Conservation (phyloP, 345 rosid species). For the Mangifera indica region DNA sequence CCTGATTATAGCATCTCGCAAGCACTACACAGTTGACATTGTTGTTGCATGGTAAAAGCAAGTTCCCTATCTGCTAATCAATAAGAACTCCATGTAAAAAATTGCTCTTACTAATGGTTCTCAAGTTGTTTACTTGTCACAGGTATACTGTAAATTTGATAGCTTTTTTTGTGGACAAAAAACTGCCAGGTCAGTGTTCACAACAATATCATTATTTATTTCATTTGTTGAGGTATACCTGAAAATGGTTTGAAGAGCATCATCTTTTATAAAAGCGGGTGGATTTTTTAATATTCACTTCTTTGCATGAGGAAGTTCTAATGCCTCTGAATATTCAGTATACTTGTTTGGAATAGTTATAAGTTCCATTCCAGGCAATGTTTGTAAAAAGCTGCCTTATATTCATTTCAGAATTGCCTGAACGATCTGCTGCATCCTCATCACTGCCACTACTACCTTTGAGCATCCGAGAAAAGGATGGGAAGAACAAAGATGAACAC, state of each 20-base stretch:
- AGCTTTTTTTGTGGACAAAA: slow-evolving; percentile 59
- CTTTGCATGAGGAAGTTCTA: not conserved
- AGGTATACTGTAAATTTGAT: slow-evolving; percentile 87
- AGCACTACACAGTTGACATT: slow-evolving; percentile 81
- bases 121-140: slow-evolving; percentile 19
- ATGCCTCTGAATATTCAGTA: not conserved
- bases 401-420: slow-evolving; percentile 59
- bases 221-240: not conserved
- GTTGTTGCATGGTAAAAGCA: slow-evolving; percentile 73
- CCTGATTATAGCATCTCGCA: slow-evolving; percentile 82
- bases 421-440: slow-evolving; percentile 48
- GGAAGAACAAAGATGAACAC: slow-evolving; percentile 62
- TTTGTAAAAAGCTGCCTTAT: slow-evolving; percentile 1
- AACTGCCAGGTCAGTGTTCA: slow-evolving; percentile 58
- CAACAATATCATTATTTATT: not conserved
- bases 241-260: not conserved
- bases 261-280: not conserved
- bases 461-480: slow-evolving; percentile 50
- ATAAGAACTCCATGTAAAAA: not conserved
- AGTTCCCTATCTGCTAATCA: not conserved
- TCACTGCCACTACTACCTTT: slow-evolving; percentile 47
- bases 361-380: not conserved
- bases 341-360: not conserved
- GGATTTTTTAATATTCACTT: not conserved
- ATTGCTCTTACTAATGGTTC: not conserved